Percentiles rank a stretch among this genome's conserved stretches.
These are phyloP conservation scores for Seminavis robusta DNA, from an alignment of 108 stramenopile genomes.

Conservation along the genomic window DNA sequence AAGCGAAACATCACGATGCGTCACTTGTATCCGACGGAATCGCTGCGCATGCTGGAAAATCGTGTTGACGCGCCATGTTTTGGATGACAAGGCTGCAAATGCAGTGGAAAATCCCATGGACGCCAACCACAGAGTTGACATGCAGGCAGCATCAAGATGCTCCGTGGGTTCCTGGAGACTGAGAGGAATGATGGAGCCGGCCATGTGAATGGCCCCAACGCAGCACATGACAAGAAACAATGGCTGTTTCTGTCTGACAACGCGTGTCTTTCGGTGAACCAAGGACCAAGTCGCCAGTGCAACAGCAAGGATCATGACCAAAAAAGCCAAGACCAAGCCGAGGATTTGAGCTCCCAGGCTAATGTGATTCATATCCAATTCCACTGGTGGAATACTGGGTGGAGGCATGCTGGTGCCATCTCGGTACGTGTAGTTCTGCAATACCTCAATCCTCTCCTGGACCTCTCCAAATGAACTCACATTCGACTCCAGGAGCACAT, in stretches of 20 bases:
- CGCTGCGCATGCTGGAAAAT: constrained; percentile 4
- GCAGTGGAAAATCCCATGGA: constrained; percentile 42
- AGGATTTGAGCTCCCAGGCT: too few relatives aligned
- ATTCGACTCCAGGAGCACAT: too few relatives aligned
- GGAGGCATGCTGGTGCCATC: too few relatives aligned
- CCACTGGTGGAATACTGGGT: too few relatives aligned
- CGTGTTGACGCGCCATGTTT: constrained; percentile 52
- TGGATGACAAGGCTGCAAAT: constrained; percentile 52
- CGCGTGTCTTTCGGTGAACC: constrained; percentile 12
- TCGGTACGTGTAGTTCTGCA: too few relatives aligned
- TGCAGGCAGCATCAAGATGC: constrained; percentile 21
- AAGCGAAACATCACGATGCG: constrained; percentile 20
- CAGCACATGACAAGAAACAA: constrained; percentile 31
- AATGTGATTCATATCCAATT: too few relatives aligned
- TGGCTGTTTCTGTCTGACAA: constrained; percentile 35
- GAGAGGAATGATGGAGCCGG: constrained; percentile 15
- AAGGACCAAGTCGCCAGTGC: constrained; percentile 12
- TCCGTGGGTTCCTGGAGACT: constrained; percentile 15
- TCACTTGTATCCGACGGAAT: constrained; percentile 19
- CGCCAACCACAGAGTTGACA: constrained; percentile 37
- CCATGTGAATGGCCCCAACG: constrained; percentile 39
- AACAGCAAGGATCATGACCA: constrained; percentile 9
- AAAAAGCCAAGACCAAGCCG: constrained; percentile 4
- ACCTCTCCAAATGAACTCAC: too few relatives aligned
- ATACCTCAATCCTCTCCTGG: too few relatives aligned